A percentile compares a stretch with the other conserved stretches of the same genome.
phyloP scores from a whole-genome alignment of 345 rosid genomes.

The Turritis glabra region DNA sequence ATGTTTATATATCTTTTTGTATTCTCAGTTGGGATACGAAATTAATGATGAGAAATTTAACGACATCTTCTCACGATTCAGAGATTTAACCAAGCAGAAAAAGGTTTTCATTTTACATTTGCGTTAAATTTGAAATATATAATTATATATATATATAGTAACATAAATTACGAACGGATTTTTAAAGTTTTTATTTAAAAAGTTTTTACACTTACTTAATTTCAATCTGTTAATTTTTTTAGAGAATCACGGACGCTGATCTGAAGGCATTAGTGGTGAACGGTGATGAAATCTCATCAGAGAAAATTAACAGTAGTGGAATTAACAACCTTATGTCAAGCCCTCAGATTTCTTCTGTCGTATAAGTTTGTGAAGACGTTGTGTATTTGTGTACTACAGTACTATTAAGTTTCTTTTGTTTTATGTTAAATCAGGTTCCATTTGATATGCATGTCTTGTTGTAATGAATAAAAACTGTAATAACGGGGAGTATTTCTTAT shows the following conservation, averaged over 20 bases:
- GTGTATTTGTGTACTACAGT: not conserved
- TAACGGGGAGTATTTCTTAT: not conserved
- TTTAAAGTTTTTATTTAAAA: not conserved
- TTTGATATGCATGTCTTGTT: not conserved
- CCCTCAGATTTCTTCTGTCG: slow-evolving; percentile 17
- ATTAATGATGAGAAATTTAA: slow-evolving; percentile 64
- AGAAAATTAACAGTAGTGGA: not conserved
- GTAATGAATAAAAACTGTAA: no score
- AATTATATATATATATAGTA: not conserved
- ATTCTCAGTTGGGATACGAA: slow-evolving; percentile 76
- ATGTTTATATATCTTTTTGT: slow-evolving; percentile 17
- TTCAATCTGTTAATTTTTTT: not conserved
- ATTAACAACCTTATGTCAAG: not conserved
- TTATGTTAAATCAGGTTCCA: not conserved
- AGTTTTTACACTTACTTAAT: not conserved
- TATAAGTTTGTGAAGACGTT: slow-evolving; percentile 1
- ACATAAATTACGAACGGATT: not conserved
- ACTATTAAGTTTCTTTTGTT: not conserved
- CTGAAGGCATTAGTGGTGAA: slow-evolving; percentile 12
- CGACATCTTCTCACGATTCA: slow-evolving; percentile 70
- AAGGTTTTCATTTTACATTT: slow-evolving; percentile 47
- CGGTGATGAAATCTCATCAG: slow-evolving; percentile 8
- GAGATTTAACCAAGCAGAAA: slow-evolving; percentile 77
- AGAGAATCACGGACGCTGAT: slow-evolving; percentile 37
- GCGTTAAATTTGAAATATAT: not conserved